Conservation (phyloP, 441 rosid genomes). For the Aleurites moluccanus region DNA sequence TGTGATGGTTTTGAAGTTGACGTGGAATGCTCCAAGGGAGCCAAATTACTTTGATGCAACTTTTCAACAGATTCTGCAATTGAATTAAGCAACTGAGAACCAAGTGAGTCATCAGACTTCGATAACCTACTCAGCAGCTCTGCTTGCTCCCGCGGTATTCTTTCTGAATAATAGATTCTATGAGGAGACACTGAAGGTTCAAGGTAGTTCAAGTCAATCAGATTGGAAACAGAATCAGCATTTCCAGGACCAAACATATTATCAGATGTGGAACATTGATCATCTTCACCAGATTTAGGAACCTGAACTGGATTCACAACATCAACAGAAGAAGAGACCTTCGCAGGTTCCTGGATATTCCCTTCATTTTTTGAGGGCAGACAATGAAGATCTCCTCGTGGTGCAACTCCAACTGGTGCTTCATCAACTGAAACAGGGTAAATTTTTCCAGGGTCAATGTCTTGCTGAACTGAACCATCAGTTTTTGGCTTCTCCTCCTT, state of each 20-base stretch:
- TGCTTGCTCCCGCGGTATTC: slow-evolving; percentile 66
- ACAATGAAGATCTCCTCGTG: slow-evolving; percentile 34
- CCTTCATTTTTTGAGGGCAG: slow-evolving; percentile 42
- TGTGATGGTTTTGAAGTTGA: slow-evolving; percentile 27
- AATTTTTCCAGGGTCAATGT: slow-evolving; percentile 37
- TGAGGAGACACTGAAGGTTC: slow-evolving; percentile 48
- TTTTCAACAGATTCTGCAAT: slow-evolving; percentile 46
- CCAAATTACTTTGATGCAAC: slow-evolving; percentile 30
- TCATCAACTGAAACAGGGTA: slow-evolving; percentile 43
- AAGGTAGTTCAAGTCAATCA: slow-evolving; percentile 48
- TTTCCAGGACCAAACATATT: slow-evolving; percentile 35
- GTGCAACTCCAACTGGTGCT: slow-evolving; percentile 35
- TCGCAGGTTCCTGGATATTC: slow-evolving; percentile 38
- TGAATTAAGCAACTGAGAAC: slow-evolving; percentile 65
- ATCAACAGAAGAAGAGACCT: slow-evolving; percentile 43
- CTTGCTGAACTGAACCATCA: slow-evolving; percentile 43
- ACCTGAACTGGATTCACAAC: slow-evolving; percentile 41
- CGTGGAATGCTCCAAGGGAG: slow-evolving; percentile 29
- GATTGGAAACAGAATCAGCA: slow-evolving; percentile 47
- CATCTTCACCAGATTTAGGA: slow-evolving; percentile 45
- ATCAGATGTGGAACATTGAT: slow-evolving; percentile 40
- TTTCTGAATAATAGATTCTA: slow-evolving; percentile 71
- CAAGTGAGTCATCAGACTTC: slow-evolving; percentile 80
- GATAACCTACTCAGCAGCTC: slow-evolving; percentile 68
- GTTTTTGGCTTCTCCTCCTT: slow-evolving; percentile 44